Evolutionary conservation across 1,139 yeast species (phyloP).

Genomic region (Geotrichum fermentans): DNA sequence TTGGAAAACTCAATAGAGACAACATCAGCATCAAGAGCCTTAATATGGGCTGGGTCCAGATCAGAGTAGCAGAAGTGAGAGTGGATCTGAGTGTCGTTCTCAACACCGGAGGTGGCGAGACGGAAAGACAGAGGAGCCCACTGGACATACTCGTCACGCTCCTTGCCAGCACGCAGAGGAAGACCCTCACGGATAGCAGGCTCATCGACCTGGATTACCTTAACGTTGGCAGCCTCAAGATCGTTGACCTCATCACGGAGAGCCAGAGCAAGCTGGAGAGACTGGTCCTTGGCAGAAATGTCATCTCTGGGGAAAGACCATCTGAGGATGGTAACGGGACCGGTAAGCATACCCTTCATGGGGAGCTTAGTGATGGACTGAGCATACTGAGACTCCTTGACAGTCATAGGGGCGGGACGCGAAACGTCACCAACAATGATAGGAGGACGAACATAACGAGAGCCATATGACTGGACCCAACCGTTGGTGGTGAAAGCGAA

Average conservation of each 20-base stretch:
- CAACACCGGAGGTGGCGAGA: constrained; percentile 98
- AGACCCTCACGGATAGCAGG: constrained; percentile 99
- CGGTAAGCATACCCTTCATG: constrained; percentile 99
- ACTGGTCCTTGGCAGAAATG: constrained; percentile 88
- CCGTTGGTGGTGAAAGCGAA: constrained; percentile 97
- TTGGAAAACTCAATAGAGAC: constrained; percentile 98
- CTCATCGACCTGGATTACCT: constrained; percentile 98
- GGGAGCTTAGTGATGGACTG: constrained; percentile 94
- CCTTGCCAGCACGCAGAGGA: constrained; percentile 96
- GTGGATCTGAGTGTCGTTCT: constrained; percentile 94
- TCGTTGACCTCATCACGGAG: constrained; percentile 97
- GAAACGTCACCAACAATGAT: constrained; percentile 98
- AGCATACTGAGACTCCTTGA: constrained; percentile 97
- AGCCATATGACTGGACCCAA: constrained; percentile 99
- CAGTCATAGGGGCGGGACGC: constrained; percentile 97
- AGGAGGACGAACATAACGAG: constrained; percentile 99
- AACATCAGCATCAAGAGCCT: constrained; percentile 98
- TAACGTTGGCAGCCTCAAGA: constrained; percentile 96
- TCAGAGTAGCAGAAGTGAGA: constrained; percentile 99
- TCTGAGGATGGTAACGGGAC: constrained; percentile 98
- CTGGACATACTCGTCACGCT: constrained; percentile 90
- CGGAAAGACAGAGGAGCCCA: constrained; percentile 99
- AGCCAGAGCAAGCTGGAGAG: constrained; percentile 95
- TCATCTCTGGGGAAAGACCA: constrained; percentile 99
- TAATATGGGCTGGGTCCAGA: constrained; percentile 98